Evolutionary conservation across 768 basidiomycete genomes (phyloP), one percentile per base, ranked within the genome.

Genomic region (Termitomyces sp.): DNA sequence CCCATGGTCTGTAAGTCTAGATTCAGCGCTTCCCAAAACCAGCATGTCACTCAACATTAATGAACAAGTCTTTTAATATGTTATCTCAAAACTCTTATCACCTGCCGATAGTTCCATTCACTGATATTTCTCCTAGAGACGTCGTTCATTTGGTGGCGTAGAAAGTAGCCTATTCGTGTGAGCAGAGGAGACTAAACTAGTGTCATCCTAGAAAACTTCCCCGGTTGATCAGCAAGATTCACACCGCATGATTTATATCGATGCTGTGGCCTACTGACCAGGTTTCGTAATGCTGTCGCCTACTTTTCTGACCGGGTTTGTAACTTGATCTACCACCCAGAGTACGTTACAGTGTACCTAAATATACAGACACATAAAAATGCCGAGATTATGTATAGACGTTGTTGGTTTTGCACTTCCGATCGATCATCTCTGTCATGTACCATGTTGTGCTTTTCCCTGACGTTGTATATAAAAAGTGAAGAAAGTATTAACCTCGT

Each of bases 91-190:
- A 35, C 10, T 24, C n/a, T 14, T 40, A 35, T 52, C n/a, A 26
- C n/a, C 35, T 14, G 24, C 35, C 20, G 53, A 40, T 5, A 56
- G 32, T 42, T 42, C n/a, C n/a, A n/a, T 36, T 30, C 30, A 30
- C 32, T 7, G 18, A 12, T 20, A 32, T 14, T 43, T 14, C 20
- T 7, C 5, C 18, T 36, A 38, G 35, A 20, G 33, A 40, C 22
- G 43, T 56, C 48, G 47, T 54, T 48, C 22, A 33, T 43, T 36
- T 50, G 22, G 56, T 63, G 61, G 61, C 56, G 61, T 58, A 59
- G 36, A 26, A 51, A 58, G 7, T 32, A n/a, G 14, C 40, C 6
- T 57, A 16, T 54, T 32, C 36, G 58, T 56, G 36, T 4, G 6
- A n/a, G 9, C 30, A 55, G 49, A 40, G 16, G 40, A 40, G 53